These are phyloP conservation scores for Phytophthora crassamura DNA, from an alignment of 352 stramenopile species.

Conservation along the genomic window DNA sequence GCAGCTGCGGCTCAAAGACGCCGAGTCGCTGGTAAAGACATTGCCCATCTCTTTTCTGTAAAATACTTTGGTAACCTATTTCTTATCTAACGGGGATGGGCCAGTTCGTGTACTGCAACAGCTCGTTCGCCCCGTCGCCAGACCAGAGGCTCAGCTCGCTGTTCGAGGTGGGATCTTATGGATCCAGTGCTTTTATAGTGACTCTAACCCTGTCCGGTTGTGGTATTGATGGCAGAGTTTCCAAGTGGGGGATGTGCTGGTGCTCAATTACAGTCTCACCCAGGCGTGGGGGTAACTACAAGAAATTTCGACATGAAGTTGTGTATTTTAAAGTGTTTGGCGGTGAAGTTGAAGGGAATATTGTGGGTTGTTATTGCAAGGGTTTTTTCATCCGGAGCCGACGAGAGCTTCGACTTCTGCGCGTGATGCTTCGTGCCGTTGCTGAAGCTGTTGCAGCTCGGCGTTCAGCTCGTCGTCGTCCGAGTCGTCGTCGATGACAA, in stretches of 20 bases:
- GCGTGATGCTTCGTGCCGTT: constrained; percentile 72
- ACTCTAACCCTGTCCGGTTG: background rate
- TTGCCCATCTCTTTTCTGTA: no score
- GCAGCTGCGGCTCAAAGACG: constrained; percentile 80
- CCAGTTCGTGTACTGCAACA: constrained; percentile 91
- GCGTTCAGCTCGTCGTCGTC: constrained; percentile 66
- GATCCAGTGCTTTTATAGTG: no score
- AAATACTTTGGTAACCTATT: no score
- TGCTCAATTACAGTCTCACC: constrained; percentile 90
- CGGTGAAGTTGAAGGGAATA: background rate
- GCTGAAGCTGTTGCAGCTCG: constrained; percentile 73
- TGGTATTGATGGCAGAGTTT: constrained; percentile 59
- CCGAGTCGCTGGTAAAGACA: constrained; percentile 61
- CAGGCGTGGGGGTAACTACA: constrained; percentile 76
- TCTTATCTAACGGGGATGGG: background rate
- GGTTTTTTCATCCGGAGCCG: constrained; percentile 24
- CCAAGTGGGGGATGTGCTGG: constrained; percentile 76
- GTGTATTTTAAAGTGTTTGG: constrained; percentile 8
- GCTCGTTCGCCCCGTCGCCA: constrained; percentile 83
- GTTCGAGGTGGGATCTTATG: constrained; percentile 55
- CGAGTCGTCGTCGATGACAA: constrained; percentile 61
- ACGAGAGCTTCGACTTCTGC: constrained; percentile 82
- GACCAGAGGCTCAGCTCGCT: constrained; percentile 82
- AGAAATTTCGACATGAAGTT: background rate
- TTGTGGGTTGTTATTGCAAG: background rate